Evolutionary conservation across 108 stramenopile genomes (phyloP).

Genomic region (Conticribra guillardii): DNA sequence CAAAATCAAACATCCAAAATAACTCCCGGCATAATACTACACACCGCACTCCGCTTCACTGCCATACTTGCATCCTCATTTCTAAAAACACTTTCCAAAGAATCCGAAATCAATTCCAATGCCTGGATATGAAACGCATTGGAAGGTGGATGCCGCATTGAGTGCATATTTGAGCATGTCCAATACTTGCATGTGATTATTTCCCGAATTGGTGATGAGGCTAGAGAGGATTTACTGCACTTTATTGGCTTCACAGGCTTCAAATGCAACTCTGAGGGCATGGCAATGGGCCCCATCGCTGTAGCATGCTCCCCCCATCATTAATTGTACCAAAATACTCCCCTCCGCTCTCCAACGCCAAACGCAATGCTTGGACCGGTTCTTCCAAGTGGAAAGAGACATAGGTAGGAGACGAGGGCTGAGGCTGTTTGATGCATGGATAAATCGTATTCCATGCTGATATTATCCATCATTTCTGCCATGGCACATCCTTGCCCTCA

Average conservation of each 20-base stretch:
- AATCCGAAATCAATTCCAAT: conserved; percentile 69
- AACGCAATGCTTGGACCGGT: conserved; percentile 92
- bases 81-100: conserved; percentile 21
- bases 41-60: conserved; percentile 44
- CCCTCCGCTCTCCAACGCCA: conserved; percentile 86
- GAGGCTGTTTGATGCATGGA: conserved; percentile 82
- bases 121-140: conserved; percentile 81
- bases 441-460: conserved; percentile 4
- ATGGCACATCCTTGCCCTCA: neutral
- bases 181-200: neutral
- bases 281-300: conserved; percentile 81
- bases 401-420: conserved; percentile 90
- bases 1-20: too few relatives aligned
- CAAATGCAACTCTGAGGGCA: conserved; percentile 97
- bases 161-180: conserved; percentile 64
- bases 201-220: neutral
- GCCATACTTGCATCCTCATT: neutral
- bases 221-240: conserved; percentile 54
- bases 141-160: conserved; percentile 54
- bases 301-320: conserved; percentile 66
- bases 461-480: too few relatives aligned
- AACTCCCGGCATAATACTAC: conserved; percentile 77
- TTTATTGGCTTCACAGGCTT: conserved; percentile 70
- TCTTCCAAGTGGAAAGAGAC: conserved; percentile 98
- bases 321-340: conserved; percentile 77